Percentiles rank a stretch among this genome's conserved stretches.
Conservation (phyloP, 2,329 filamentous ascomycete species). For the Aspergillus novofumigatus region DNA sequence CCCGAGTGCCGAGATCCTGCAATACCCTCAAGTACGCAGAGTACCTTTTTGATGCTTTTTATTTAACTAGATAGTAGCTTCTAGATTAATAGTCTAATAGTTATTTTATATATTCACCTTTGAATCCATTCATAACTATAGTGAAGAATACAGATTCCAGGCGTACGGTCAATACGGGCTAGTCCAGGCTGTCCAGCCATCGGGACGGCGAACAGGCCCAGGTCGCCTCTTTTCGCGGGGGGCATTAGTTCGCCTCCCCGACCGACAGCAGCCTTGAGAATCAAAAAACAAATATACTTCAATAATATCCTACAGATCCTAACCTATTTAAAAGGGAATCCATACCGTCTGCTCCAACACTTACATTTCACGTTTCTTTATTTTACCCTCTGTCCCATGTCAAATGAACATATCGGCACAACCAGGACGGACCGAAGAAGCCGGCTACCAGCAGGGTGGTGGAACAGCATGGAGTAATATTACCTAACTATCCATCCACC, state of each 20-base stretch:
- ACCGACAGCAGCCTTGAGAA: neutral
- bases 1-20: neutral
- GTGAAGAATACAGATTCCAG: no score
- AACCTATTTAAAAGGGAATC: no score
- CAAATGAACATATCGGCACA: neutral
- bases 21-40: neutral
- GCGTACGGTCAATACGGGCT: no score
- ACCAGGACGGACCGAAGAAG: constrained; percentile 12
- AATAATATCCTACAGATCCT: no score
- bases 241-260: neutral
- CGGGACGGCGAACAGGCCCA: neutral
- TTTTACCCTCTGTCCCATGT: neutral
- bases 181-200: neutral
- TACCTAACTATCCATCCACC: constrained; percentile 15
- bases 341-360: no score
- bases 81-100: no score
- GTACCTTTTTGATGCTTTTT: no score
- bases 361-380: no score
- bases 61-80: no score
- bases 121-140: no score
- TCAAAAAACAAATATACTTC: no score
- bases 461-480: constrained; percentile 19
- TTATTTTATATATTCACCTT: no score
- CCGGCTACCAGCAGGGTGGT: constrained; percentile 21
- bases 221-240: neutral